phyloP scores from a whole-genome alignment of 192 early-diverging fungal species.

The Umbelopsis sp. region DNA sequence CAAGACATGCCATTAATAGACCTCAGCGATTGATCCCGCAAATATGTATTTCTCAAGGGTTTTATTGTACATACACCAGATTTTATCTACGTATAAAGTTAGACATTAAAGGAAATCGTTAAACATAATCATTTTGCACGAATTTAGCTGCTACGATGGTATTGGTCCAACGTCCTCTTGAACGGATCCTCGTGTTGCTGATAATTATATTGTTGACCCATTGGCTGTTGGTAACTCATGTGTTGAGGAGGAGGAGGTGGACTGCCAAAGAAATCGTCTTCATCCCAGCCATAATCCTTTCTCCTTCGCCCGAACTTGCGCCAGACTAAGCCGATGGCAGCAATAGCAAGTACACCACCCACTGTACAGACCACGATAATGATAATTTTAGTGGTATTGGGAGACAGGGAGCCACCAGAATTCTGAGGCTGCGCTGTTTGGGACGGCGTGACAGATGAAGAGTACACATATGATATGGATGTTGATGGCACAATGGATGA shows the following conservation, averaged over 20 bases:
- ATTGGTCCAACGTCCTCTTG: slow-evolving; percentile 9
- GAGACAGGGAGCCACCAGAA: slow-evolving; percentile 9
- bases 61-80: slow-evolving; percentile 10
- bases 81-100: not conserved
- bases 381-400: slow-evolving; percentile 2
- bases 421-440: slow-evolving; percentile 7
- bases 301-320: slow-evolving; percentile 5
- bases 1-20: slow-evolving; percentile 11
- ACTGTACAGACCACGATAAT: not conserved
- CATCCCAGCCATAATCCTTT: slow-evolving; percentile 8
- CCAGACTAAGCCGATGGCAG: not conserved
- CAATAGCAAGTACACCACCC: slow-evolving; percentile 3
- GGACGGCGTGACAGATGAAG: not conserved
- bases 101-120: not conserved
- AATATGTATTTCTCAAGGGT: not conserved
- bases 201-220: slow-evolving; percentile 7
- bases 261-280: slow-evolving; percentile 9
- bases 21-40: not conserved
- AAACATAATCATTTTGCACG: not conserved
- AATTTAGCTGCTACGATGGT: not conserved
- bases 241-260: slow-evolving; percentile 2
- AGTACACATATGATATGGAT: not conserved
- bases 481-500: slow-evolving; percentile 2
- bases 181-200: slow-evolving; percentile 5
- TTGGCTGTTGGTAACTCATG: slow-evolving; percentile 6